Evolutionary conservation across 768 basidiomycete genomes (phyloP).

Genomic region (Cytidiella melzeri): DNA sequence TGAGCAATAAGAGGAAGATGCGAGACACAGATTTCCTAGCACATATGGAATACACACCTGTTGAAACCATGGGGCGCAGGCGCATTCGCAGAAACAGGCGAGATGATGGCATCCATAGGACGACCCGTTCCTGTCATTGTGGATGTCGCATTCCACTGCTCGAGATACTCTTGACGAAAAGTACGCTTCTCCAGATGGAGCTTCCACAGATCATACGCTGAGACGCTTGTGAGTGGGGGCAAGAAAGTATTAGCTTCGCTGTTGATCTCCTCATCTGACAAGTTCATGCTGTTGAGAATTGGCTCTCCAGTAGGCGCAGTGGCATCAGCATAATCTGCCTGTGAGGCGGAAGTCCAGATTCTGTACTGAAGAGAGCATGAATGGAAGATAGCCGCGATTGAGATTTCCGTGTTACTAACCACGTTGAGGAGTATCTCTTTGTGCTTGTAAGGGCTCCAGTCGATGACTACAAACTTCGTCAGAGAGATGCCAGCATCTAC

Average conservation of each 20-base stretch:
- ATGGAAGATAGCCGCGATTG: neutral
- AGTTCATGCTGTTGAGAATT: constrained; percentile 19
- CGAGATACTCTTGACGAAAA: constrained; percentile 51
- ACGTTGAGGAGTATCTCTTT: constrained; percentile 33
- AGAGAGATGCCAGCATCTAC: neutral
- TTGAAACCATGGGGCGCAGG: constrained; percentile 53
- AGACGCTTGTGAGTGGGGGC: constrained; percentile 25
- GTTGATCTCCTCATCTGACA: constrained; percentile 4
- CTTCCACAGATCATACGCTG: constrained; percentile 66
- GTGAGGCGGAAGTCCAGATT: constrained; percentile 20
- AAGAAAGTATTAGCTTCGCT: constrained; percentile 20
- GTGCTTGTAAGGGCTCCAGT: constrained; percentile 60
- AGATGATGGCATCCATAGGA: constrained; percentile 71
- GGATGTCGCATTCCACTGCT: constrained; percentile 54
- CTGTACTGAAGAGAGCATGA: constrained; percentile 9
- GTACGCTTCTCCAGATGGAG: constrained; percentile 45
- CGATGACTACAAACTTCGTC: constrained; percentile 44
- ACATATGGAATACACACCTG: constrained; percentile 31
- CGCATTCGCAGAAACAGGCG: constrained; percentile 55
- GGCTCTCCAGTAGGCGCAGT: constrained; percentile 20
- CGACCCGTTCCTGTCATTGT: constrained; percentile 56
- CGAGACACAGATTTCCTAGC: neutral
- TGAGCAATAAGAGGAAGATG: neutral
- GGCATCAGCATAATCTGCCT: constrained; percentile 14
- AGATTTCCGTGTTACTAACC: constrained; percentile 28